Evolutionary conservation across 345 rosid species (phyloP), one percentile per base, ranked within the genome.

Genomic region (Streptanthus diversifolius): DNA sequence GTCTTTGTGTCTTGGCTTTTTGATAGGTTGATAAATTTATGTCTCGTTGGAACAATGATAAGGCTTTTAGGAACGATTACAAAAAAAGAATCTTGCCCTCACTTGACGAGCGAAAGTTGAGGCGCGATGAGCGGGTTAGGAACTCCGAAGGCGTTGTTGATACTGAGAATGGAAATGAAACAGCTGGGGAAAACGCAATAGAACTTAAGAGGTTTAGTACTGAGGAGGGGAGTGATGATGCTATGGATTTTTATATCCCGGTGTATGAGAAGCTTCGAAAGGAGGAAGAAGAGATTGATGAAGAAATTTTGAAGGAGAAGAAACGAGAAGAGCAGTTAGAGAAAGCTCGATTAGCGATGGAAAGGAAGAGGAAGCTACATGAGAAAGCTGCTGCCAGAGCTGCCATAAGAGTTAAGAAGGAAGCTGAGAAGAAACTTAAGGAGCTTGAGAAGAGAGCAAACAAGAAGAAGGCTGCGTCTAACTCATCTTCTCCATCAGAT

Each of bases 361-460:
- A 95, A 80, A 88, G 99, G 80, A 95, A 95, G 88, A 95, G 81
- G 86, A 95, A 85, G 81, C 47, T 81, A 83, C 95, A 93, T 5
- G 97, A 91, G 77, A 91, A 90, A 84, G 82, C 88, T 56, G 89
- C 95, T 52, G 89, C 83, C 12, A 93, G 87, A 84, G 95, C 92
- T 51, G 91, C 95, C 41, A 67, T 72, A 17, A 85, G 88, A 86
- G 88, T 86, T 76, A 83, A 90, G 73, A 93, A 87, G 81, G 98
- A 93, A 63, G 90, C 93, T 66, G 96, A 91, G 63, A 95, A 86
- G 82, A 91, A 88, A 81, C 85, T 80, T 9, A 88, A 88, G 93
- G 95, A 87, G 14, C 87, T 83, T 22, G 97, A 90, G 71, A 95
- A 87, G 93, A 91, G 87, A 69, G 82, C 85, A 11, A 93, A 85